Evolutionary conservation across 2,329 filamentous ascomycete species (phyloP).

Genomic region (Diaporthe eres): DNA sequence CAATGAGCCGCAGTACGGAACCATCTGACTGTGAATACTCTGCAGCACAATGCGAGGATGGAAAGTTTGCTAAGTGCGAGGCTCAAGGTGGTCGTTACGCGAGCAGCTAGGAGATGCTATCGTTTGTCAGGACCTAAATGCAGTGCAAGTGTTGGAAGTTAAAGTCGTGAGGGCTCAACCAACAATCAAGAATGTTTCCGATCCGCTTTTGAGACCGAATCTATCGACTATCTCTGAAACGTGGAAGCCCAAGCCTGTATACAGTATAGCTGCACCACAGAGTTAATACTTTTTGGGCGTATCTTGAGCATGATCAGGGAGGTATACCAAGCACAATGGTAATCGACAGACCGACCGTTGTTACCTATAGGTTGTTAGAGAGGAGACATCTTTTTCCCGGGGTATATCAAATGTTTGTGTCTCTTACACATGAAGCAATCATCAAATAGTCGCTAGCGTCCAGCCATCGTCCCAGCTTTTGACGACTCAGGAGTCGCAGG

Average conservation of each 20-base stretch:
- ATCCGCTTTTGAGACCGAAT: constrained; percentile 17
- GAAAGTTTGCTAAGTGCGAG: constrained; percentile 33
- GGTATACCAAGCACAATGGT: background rate
- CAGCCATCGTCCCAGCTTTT: constrained; percentile 30
- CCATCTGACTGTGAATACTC: constrained; percentile 26
- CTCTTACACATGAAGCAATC: constrained; percentile 17
- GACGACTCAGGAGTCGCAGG: constrained; percentile 23
- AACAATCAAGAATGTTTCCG: constrained; percentile 11
- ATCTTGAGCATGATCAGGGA: too few species aligned
- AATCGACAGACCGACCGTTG: constrained; percentile 19
- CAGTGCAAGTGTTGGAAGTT: background rate
- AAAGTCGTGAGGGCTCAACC: background rate
- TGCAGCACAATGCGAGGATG: constrained; percentile 24
- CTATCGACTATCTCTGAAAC: constrained; percentile 18
- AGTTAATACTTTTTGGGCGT: background rate
- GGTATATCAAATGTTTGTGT: background rate
- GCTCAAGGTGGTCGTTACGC: constrained; percentile 20
- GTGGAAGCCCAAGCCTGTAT: constrained; percentile 33
- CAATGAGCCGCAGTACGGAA: constrained; percentile 15
- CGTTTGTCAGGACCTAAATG: background rate
- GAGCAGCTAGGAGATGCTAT: constrained; percentile 26
- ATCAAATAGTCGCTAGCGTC: constrained; percentile 34
- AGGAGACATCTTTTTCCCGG: background rate
- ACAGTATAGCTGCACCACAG: background rate
- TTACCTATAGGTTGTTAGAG: background rate